Evolutionary conservation across 2,329 filamentous ascomycete genomes (phyloP).

Genomic region (Beauveria sp.): DNA sequence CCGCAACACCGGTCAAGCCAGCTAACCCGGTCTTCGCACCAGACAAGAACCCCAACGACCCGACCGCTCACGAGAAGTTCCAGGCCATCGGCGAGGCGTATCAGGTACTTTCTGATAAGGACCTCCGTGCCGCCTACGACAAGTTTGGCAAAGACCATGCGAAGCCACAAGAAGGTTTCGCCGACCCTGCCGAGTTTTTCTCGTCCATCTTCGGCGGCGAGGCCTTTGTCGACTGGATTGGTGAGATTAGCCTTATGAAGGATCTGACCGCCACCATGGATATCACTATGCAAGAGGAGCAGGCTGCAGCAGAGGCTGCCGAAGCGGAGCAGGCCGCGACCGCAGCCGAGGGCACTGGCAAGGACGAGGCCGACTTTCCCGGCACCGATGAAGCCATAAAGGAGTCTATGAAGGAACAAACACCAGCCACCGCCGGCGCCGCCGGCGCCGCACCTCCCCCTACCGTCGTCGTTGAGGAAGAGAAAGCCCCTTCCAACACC

Average conservation of each 20-base stretch:
- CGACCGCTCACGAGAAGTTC: conserved; percentile 88
- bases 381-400: conserved; percentile 49
- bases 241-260: conserved; percentile 97
- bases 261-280: conserved; percentile 98
- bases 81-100: conserved; percentile 74
- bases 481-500: conserved; percentile 21
- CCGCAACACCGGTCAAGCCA: background rate
- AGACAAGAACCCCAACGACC: conserved; percentile 98
- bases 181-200: conserved; percentile 96
- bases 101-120: conserved; percentile 77
- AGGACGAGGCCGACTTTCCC: conserved; percentile 40
- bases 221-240: conserved; percentile 92
- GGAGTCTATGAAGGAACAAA: conserved; percentile 43
- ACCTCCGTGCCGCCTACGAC: conserved; percentile 87
- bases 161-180: conserved; percentile 84
- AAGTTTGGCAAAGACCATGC: conserved; percentile 95
- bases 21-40: conserved; percentile 12
- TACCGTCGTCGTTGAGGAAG: conserved; percentile 33
- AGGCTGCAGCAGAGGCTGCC: conserved; percentile 49
- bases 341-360: conserved; percentile 35
- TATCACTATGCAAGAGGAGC: conserved; percentile 80
- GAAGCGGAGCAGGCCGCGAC: conserved; percentile 45
- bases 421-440: conserved; percentile 20
- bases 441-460: conserved; percentile 25
- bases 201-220: conserved; percentile 97